phyloP scores from a whole-genome alignment of 2,329 filamentous ascomycete genomes.

The Trichoderma harzianum region DNA sequence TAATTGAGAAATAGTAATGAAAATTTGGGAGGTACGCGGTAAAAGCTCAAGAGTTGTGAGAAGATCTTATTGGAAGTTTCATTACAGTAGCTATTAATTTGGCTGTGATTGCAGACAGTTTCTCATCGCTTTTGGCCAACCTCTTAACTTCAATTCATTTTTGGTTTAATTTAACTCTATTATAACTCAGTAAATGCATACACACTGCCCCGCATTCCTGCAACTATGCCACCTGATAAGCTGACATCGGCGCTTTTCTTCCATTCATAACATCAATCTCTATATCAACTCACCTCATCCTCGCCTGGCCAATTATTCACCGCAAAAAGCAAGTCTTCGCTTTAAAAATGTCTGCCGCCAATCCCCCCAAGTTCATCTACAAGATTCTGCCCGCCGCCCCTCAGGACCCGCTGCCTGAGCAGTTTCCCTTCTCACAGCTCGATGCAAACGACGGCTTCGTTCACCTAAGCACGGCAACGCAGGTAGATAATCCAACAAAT shows the following conservation, averaged over 20 bases:
- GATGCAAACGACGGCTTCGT: conserved; percentile 60
- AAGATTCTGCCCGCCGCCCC: conserved; percentile 57
- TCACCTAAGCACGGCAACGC: conserved; percentile 55
- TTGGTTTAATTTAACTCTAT: too few species aligned
- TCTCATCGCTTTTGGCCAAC: too few species aligned
- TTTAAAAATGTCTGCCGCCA: conserved; percentile 28
- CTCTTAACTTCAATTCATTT: too few species aligned
- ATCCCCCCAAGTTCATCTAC: conserved; percentile 47
- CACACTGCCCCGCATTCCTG: background rate
- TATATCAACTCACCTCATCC: background rate
- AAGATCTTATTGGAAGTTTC: too few species aligned
- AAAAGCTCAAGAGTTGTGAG: too few species aligned
- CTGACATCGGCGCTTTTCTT: background rate
- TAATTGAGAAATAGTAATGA: too few species aligned
- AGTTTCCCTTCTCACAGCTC: conserved; percentile 56
- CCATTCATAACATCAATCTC: background rate
- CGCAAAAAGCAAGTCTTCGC: background rate
- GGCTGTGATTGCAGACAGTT: too few species aligned
- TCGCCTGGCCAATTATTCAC: background rate
- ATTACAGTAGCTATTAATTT: too few species aligned
- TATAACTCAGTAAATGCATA: too few species aligned
- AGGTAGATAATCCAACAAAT: conserved; percentile 36
- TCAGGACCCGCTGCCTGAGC: conserved; percentile 49
- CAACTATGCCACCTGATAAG: background rate
- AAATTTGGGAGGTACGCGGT: too few species aligned